phyloP scores from a whole-genome alignment of 495 filamentous ascomycete species.

The Xylaria castorea region DNA sequence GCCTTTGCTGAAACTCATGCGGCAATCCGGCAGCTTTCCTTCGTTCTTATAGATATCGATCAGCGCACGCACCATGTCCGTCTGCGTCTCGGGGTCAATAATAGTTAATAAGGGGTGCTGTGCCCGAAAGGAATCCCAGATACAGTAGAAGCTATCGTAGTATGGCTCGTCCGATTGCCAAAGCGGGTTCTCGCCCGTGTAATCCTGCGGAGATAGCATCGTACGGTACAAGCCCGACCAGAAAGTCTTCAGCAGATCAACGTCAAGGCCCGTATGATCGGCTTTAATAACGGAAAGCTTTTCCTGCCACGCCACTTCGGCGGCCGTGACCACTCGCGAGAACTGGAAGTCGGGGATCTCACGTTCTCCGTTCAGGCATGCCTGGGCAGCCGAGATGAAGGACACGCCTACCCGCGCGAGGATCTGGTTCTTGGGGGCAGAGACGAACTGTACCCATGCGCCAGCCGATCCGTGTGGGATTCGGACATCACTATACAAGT shows the following conservation, averaged over 20 bases:
- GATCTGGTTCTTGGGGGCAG: slow-evolving; percentile 50
- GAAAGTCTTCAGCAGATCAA: slow-evolving; percentile 65
- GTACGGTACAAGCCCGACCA: slow-evolving; percentile 73
- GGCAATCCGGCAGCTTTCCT: slow-evolving; percentile 65
- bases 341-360: slow-evolving; percentile 70
- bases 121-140: slow-evolving; percentile 76
- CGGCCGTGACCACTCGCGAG: slow-evolving; percentile 56
- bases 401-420: slow-evolving; percentile 69
- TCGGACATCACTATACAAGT: slow-evolving; percentile 44
- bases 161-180: slow-evolving; percentile 78
- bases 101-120: slow-evolving; percentile 73
- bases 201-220: slow-evolving; percentile 73
- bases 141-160: slow-evolving; percentile 76
- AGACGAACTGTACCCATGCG: slow-evolving; percentile 66
- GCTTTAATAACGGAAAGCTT: slow-evolving; percentile 65
- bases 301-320: slow-evolving; percentile 63
- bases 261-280: slow-evolving; percentile 58
- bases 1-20: slow-evolving; percentile 69
- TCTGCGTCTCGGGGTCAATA: slow-evolving; percentile 68
- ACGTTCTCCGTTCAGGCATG: slow-evolving; percentile 67
- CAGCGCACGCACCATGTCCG: slow-evolving; percentile 69
- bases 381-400: slow-evolving; percentile 67
- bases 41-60: slow-evolving; percentile 74
- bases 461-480: slow-evolving; percentile 65
- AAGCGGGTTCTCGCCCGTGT: slow-evolving; percentile 75